Evolutionary conservation across 345 rosid species (phyloP), one percentile per base, ranked within the genome.

Genomic region (Laguncularia racemosa): DNA sequence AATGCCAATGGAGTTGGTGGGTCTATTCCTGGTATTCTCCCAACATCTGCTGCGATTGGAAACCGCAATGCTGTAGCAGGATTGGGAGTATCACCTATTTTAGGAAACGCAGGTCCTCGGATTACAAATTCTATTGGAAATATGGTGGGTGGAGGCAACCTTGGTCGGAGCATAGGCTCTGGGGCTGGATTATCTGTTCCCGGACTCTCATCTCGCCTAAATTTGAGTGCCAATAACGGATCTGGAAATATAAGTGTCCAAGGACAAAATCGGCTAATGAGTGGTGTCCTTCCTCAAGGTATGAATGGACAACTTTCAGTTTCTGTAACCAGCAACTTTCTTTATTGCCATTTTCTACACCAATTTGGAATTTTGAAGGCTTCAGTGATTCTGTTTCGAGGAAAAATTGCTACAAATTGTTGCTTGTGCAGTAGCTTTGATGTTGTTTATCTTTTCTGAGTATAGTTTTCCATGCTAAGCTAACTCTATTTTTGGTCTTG

Each of bases 221-320:
- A 85, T 78, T 67, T 88, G 60, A 50, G 61, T 66, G 86, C 77
- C 52, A 95, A 81, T 73, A 78, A 78, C 49, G 99, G 97, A 67
- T 88, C 99, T 66, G 97, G 89, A 61, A 83, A 78, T 69, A 68
- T 90, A 66, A 76, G 77, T 53, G 68, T 85, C 55, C 99, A 88
- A 68, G 96, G 90, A 55, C 97, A 90, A 74, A 95, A 95, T 80
- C 78, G 95, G 57, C 60, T 90, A 69, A 68, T 95, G 88, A 69
- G 91, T 60, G 84, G 86, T 58, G 80, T 88, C 58, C 86, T 90
- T 75, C 89, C 95, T 55, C 99, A 87, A 83, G 99, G 99, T 95
- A 50, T 11, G 48, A n/a, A 12, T 33, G 4, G 40, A 33, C 9
- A 4, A 10, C 9, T 33, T 33, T 33, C 11, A 4, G 7, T 33